Evolutionary conservation across 2,329 filamentous ascomycete genomes (phyloP).

Genomic region (Fusarium hostae): DNA sequence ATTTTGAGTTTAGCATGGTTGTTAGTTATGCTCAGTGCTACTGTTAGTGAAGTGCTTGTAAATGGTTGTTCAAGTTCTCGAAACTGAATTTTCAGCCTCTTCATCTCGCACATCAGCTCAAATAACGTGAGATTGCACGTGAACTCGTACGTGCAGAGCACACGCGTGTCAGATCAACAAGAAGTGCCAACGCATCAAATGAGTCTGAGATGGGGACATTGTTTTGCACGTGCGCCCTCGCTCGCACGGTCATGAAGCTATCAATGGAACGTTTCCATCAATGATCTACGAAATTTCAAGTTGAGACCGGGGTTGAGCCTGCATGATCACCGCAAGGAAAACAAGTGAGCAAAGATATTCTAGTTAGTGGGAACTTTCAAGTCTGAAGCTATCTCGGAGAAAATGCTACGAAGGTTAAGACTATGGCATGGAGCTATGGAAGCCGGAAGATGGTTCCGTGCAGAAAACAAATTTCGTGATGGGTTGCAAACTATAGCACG

Average conservation of each 20-base stretch:
- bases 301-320: conserved; percentile 38
- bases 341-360: conserved; percentile 24
- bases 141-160: conserved; percentile 16
- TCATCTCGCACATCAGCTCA: not conserved
- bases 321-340: conserved; percentile 45
- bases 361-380: conserved; percentile 22
- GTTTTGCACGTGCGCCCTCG: conserved; percentile 22
- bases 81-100: not conserved
- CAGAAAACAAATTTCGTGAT: conserved; percentile 13
- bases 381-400: not conserved
- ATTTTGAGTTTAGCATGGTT: not conserved
- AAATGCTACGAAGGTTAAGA: not conserved
- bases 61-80: not conserved
- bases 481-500: conserved; percentile 18
- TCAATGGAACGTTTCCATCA: conserved; percentile 32
- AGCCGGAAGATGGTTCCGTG: conserved; percentile 13
- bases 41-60: not conserved
- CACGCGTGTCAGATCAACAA: conserved; percentile 33
- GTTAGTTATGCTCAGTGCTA: not conserved
- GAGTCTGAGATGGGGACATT: conserved; percentile 9
- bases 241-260: conserved; percentile 21
- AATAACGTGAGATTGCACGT: conserved; percentile 6
- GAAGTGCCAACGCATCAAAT: conserved; percentile 31
- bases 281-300: conserved; percentile 38
- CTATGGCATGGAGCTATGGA: not conserved